These are phyloP conservation scores for Thielaviopsis musarum DNA, from an alignment of 2,329 filamentous ascomycete genomes.

Conservation along the genomic window DNA sequence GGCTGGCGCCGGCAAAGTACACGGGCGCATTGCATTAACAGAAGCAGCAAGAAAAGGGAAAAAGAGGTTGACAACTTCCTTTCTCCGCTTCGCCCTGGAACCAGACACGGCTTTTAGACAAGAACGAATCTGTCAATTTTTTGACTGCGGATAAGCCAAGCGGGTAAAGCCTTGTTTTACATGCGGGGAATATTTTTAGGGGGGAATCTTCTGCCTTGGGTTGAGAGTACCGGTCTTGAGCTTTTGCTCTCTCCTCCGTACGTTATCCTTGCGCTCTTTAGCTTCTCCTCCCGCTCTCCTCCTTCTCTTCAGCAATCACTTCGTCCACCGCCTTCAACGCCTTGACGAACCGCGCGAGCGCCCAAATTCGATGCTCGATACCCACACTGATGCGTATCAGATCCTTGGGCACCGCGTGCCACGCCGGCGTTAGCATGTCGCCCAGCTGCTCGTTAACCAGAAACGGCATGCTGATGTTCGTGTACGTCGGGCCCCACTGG, in stretches of 20 bases:
- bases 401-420: not conserved
- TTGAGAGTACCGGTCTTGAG: not conserved
- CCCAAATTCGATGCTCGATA: not conserved
- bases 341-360: not conserved
- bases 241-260: not conserved
- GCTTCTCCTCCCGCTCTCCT: not conserved
- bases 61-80: no score
- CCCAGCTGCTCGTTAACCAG: not conserved
- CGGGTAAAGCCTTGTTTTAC: no score
- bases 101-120: no score
- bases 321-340: not conserved
- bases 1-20: constrained; percentile 18
- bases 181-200: no score
- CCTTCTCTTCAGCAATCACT: not conserved
- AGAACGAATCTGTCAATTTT: no score
- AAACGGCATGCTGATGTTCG: constrained; percentile 19
- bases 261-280: not conserved
- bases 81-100: no score
- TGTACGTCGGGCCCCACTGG: constrained; percentile 33
- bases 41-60: no score
- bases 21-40: constrained; percentile 22
- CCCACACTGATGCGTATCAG: not conserved
- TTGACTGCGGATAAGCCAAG: no score
- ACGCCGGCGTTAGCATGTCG: not conserved
- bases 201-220: no score